Evolutionary conservation across 495 filamentous ascomycete species (phyloP), one percentile per base, ranked within the genome.

Genomic region (Aspergillus avenaceus): DNA sequence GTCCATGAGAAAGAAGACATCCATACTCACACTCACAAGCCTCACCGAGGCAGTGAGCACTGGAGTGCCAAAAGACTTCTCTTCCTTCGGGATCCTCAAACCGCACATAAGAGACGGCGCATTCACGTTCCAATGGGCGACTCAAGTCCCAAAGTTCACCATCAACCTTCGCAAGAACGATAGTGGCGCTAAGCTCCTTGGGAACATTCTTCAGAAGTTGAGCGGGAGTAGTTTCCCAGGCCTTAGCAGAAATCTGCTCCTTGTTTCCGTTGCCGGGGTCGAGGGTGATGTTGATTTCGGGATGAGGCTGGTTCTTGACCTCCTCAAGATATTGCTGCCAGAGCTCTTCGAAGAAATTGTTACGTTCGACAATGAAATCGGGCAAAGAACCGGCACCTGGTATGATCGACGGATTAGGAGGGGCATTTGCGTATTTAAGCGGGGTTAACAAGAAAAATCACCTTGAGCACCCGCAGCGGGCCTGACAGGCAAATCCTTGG

Each of bases 11-110:
- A 41, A 98, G 78, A 50, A 91, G 82, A 71, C 91, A 97, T 38
- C 86, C 87, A 64, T 87, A 98, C 54, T 91, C 81, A 53, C 84
- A 81, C 67, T 98, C 95, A 32, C 84, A 87, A 41, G 90, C 90
- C 67, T 97, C 92, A 48, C 93, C 93, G n/a, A 98, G 82, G 47
- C 89, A 79, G 67, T 98, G 93, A 23, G 93, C 93, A 54, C 84
- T 89, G 3, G 86, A 91, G 67, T 98, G 93, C 90, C 90, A 95
- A 63, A 92, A 95, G 6, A 93, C 89, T 53, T 86, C 81, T 62
- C 78, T 86, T 53, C 88, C 93, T 64, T 95, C 84, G 5, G 87
- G 83, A 63, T 91, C 73, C 42, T 90, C 86, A 67, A 97, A 97
- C 26, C 85, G 81, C 32, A 97, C 73, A 31, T 96, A 77, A 51